Evolutionary conservation across 108 stramenopile genomes (phyloP).

Genomic region (Cylindrotheca closterium): DNA sequence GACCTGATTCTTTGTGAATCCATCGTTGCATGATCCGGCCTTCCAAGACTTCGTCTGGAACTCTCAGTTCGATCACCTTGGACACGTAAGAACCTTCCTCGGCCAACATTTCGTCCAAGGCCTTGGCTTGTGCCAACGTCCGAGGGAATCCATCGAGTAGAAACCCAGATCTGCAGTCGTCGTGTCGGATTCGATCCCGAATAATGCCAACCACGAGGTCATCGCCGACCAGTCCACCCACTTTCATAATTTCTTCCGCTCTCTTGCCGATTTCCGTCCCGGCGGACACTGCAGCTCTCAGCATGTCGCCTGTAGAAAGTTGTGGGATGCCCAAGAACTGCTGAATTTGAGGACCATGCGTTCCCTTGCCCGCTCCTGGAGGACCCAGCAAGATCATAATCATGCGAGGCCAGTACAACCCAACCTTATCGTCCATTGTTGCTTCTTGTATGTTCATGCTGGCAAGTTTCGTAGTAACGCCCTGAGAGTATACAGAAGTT

Average conservation of each 20-base stretch:
- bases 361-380: slow-evolving; percentile 80
- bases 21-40: slow-evolving; percentile 97
- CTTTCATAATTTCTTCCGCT: slow-evolving; percentile 97
- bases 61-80: slow-evolving; percentile 91
- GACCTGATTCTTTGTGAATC: slow-evolving; percentile 91
- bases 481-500: too few species aligned
- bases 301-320: slow-evolving; percentile 97
- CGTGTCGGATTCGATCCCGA: slow-evolving; percentile 85
- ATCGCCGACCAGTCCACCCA: slow-evolving; percentile 93
- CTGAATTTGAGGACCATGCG: slow-evolving; percentile 88
- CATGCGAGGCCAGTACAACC: slow-evolving; percentile 88
- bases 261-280: slow-evolving; percentile 94
- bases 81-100: slow-evolving; percentile 84
- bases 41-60: slow-evolving; percentile 94
- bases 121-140: slow-evolving; percentile 91
- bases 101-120: slow-evolving; percentile 91
- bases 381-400: slow-evolving; percentile 72
- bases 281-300: slow-evolving; percentile 94
- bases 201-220: slow-evolving; percentile 96
- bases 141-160: slow-evolving; percentile 99
- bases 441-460: slow-evolving; percentile 38
- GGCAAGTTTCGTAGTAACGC: slow-evolving; percentile 28
- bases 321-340: slow-evolving; percentile 80
- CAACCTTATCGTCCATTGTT: slow-evolving; percentile 76
- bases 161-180: slow-evolving; percentile 94